Evolutionary conservation across 2,329 filamentous ascomycete species (phyloP), one percentile per base, ranked within the genome.

Genomic region (Fusarium sp.): DNA sequence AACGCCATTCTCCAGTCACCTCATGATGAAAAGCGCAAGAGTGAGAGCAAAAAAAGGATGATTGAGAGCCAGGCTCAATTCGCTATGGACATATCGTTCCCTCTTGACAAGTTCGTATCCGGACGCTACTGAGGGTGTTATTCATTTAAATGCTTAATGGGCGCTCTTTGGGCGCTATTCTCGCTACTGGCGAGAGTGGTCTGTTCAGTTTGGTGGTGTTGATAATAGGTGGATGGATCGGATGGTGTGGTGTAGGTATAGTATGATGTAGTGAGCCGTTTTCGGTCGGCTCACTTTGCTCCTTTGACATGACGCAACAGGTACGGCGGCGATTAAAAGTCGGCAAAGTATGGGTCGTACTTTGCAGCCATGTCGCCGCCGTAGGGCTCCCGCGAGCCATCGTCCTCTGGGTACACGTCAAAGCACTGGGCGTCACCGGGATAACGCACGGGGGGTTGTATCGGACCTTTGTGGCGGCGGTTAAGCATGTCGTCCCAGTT

Each of bases 361-460:
- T 90, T 90, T 52, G 86, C 85, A 37, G 87, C 86, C 87, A 95
- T 86, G 52, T 94, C 92, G 47, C 90, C 87, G 4, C 91, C 93
- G 78, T 95, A 95, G 65, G 86, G 84, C 43, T 93, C 91, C 65
- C 89, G 86, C 57, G 87, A 87, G 63, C 87, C 89, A 68, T 92
- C 90, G 79, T 95, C 92, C 69, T 94, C 92, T n/a, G 94, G 92
- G 78, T 96, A 97, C 47, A 92, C 87, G 78, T 96, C 94, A 79
- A 96, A 97, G 81, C 94, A 96, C 79, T 93, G 89, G 20, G 94
- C 92, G 79, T 96, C 94, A 35, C 93, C 93, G 0, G 91, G 88
- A 59, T 90, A 93, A 27, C 91, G 87, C 33, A 96, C 85, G 64
- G 93, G 91, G n/a, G 93, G 94, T 61, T 94, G 87, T 74, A 95